Conservation (phyloP, 2,329 filamentous ascomycete species). For the Fusarium haematococcum region DNA sequence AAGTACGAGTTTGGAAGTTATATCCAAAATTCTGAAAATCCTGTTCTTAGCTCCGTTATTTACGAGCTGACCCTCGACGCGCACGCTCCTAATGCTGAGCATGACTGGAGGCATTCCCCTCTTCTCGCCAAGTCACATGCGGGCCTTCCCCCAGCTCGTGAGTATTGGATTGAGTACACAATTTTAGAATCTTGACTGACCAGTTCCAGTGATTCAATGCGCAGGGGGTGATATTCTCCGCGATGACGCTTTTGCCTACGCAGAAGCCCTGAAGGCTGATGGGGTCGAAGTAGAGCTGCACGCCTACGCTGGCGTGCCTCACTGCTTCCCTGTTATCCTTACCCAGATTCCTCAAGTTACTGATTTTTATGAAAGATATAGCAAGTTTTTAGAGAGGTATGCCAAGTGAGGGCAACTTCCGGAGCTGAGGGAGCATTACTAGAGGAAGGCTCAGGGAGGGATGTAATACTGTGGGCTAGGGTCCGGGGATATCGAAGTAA, state of each 20-base stretch:
- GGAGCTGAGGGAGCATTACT: no score
- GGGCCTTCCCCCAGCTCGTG: conserved; percentile 33
- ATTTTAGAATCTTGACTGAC: not conserved
- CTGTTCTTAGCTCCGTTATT: conserved; percentile 6
- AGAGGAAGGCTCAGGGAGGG: no score
- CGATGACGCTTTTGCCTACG: conserved; percentile 37
- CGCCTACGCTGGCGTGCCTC: conserved; percentile 37
- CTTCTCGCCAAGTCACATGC: conserved; percentile 28
- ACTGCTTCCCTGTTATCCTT: conserved; percentile 33
- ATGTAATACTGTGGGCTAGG: no score
- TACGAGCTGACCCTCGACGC: conserved; percentile 30
- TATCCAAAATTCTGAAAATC: conserved; percentile 30
- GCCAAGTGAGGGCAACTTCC: not conserved
- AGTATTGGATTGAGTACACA: not conserved
- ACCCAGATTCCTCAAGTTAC: not conserved
- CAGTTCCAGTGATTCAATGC: conserved; percentile 27
- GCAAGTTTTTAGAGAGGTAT: conserved; percentile 2
- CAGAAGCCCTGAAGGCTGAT: conserved; percentile 22
- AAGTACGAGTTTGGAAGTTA: conserved; percentile 42
- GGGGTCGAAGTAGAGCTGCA: conserved; percentile 29
- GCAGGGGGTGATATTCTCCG: conserved; percentile 34
- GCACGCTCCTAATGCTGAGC: conserved; percentile 7
- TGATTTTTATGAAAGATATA: conserved; percentile 24
- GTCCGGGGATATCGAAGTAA: no score
- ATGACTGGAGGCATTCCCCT: conserved; percentile 38